Conservation (phyloP, 225 moss, liverwort and hornwort genomes). For the Physcomitrellopsis africana region DNA sequence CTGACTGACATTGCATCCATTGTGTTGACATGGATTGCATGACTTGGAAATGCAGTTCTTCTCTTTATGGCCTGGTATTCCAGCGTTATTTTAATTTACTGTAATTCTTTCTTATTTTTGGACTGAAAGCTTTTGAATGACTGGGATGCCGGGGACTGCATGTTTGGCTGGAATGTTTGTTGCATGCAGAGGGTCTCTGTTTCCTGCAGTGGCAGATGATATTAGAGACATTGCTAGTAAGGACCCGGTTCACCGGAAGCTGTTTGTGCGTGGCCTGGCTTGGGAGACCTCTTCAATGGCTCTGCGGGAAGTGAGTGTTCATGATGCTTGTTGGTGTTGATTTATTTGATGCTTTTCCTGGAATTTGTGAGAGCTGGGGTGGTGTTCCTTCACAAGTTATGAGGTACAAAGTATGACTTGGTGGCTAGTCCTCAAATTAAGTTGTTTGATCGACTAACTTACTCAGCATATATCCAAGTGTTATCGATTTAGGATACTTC, state of each 20-base stretch:
- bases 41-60: conserved; percentile 34
- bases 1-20: conserved; percentile 24
- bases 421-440: conserved; percentile 25
- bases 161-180: conserved; percentile 94
- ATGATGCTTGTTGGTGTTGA: conserved; percentile 76
- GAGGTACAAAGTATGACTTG: conserved; percentile 33
- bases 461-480: conserved; percentile 9
- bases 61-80: conserved; percentile 30
- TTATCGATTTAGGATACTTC: conserved; percentile 34
- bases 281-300: conserved; percentile 99
- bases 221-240: conserved; percentile 99
- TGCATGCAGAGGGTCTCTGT: conserved; percentile 99
- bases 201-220: conserved; percentile 99
- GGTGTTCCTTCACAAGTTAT: conserved; percentile 39
- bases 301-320: conserved; percentile 99
- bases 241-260: conserved; percentile 99
- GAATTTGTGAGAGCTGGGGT: conserved; percentile 34
- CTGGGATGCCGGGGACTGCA: conserved; percentile 97
- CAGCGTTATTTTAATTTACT: conserved; percentile 38
- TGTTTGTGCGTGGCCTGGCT: conserved; percentile 99
- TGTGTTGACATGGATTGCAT: conserved; percentile 35
- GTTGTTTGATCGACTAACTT: conserved; percentile 21
- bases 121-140: conserved; percentile 68
- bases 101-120: conserved; percentile 34
- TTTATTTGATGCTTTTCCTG: conserved; percentile 49